These are phyloP conservation scores for Colletotrichum tofieldiae DNA, from an alignment of 2,329 filamentous ascomycete species.

Conservation along the genomic window DNA sequence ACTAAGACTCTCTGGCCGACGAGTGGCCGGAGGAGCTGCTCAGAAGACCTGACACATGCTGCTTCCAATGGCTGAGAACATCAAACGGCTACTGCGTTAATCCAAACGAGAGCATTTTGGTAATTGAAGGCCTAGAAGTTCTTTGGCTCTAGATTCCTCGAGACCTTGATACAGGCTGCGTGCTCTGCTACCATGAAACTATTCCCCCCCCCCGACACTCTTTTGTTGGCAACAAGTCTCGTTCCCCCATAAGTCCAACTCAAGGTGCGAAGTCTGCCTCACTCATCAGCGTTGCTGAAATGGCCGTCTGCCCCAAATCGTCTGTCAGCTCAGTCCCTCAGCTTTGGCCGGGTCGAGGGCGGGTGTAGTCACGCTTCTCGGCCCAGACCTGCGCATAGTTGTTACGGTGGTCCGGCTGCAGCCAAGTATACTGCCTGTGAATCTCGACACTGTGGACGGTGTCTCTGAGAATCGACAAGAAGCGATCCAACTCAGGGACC, in stretches of 20 bases:
- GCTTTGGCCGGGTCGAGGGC: not conserved
- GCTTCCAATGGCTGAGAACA: not conserved
- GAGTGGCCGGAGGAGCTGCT: not conserved
- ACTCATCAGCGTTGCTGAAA: not conserved
- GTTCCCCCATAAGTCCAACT: not conserved
- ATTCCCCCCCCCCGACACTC: no score
- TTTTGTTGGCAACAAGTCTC: not conserved
- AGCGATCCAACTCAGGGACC: conserved; percentile 30
- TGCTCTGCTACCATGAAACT: not conserved
- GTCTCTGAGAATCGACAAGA: conserved; percentile 14
- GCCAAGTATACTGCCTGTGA: conserved; percentile 24
- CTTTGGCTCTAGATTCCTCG: not conserved
- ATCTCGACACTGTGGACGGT: conserved; percentile 8
- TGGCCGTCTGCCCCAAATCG: not conserved
- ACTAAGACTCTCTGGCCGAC: not conserved
- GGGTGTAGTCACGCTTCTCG: conserved; percentile 4
- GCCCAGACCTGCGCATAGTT: not conserved
- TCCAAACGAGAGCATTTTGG: not conserved
- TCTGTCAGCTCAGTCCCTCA: not conserved
- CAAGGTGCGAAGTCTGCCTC: not conserved
- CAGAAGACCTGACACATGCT: not conserved
- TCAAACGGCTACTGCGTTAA: not conserved
- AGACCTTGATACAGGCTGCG: not conserved
- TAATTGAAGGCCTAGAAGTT: not conserved
- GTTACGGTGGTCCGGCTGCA: conserved; percentile 10